Evolutionary conservation across 2,329 filamentous ascomycete species (phyloP).

Genomic region (Alternaria gansuensis): DNA sequence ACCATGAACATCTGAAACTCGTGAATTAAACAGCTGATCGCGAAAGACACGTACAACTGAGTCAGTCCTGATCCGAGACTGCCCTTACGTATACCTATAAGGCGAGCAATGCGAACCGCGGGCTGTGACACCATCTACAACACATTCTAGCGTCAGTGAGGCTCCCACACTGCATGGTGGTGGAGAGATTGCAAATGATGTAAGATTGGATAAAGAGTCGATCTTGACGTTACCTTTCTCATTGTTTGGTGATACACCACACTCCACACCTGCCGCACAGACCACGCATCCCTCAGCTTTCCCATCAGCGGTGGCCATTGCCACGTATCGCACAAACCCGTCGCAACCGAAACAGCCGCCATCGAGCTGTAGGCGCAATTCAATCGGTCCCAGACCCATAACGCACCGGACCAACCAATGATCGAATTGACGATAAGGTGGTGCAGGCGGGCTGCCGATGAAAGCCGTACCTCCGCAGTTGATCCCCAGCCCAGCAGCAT

Average conservation of each 20-base stretch:
- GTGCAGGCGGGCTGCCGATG: neutral
- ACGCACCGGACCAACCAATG: neutral
- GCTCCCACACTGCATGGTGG: neutral
- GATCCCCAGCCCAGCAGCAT: neutral
- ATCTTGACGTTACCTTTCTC: constrained; percentile 7
- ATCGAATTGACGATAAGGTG: neutral
- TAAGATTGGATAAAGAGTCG: neutral
- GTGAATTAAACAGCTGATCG: constrained; percentile 14
- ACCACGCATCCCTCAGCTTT: constrained; percentile 1
- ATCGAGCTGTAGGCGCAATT: neutral
- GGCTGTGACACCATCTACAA: constrained; percentile 16
- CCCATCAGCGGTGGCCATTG: constrained; percentile 14
- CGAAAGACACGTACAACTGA: constrained; percentile 10
- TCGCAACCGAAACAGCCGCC: neutral
- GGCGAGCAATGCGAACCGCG: constrained; percentile 5
- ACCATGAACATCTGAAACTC: constrained; percentile 15
- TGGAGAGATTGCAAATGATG: neutral
- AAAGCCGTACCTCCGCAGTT: neutral
- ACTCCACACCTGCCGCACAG: constrained; percentile 16
- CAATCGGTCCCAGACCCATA: neutral
- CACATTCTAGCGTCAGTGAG: neutral
- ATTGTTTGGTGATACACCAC: constrained; percentile 17
- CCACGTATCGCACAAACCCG: constrained; percentile 9
- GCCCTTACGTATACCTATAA: constrained; percentile 2
- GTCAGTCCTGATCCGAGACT: constrained; percentile 4